Conservation (phyloP, 352 stramenopile genomes). For the Globisporangium megalacanthum region DNA sequence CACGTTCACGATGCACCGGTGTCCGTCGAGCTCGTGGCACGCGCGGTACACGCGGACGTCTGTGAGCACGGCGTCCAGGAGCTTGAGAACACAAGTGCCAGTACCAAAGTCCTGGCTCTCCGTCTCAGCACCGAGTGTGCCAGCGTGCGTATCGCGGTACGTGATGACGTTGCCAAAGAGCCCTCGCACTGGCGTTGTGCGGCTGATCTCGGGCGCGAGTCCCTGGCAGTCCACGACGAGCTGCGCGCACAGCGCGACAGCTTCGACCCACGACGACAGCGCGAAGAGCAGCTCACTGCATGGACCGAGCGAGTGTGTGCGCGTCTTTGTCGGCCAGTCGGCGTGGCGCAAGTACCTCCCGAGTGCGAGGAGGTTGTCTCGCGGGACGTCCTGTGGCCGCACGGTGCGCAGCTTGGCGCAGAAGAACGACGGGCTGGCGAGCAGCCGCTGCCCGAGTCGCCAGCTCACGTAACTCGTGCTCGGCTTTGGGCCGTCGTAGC, state of each 20-base stretch:
- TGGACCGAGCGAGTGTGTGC: slow-evolving; percentile 21
- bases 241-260: slow-evolving; percentile 30
- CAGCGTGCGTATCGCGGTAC: slow-evolving; percentile 27
- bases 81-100: slow-evolving; percentile 27
- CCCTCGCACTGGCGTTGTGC: slow-evolving; percentile 38
- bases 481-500: slow-evolving; percentile 48
- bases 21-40: slow-evolving; percentile 31
- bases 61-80: slow-evolving; percentile 55
- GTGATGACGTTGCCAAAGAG: slow-evolving; percentile 66
- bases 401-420: slow-evolving; percentile 40
- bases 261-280: slow-evolving; percentile 52
- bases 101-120: slow-evolving; percentile 18
- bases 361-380: slow-evolving; percentile 52
- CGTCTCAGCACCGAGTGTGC: background rate
- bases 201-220: slow-evolving; percentile 43
- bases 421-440: slow-evolving; percentile 44
- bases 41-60: slow-evolving; percentile 65
- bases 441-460: slow-evolving; percentile 48
- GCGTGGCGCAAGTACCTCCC: slow-evolving; percentile 43
- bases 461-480: slow-evolving; percentile 60
- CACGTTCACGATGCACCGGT: slow-evolving; percentile 54
- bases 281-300: slow-evolving; percentile 32
- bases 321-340: slow-evolving; percentile 37
- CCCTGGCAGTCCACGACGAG: slow-evolving; percentile 36
- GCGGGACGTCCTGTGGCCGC: slow-evolving; percentile 29